phyloP scores from a whole-genome alignment of 805 yeast genomes.

The Myxozyma neglecta region DNA sequence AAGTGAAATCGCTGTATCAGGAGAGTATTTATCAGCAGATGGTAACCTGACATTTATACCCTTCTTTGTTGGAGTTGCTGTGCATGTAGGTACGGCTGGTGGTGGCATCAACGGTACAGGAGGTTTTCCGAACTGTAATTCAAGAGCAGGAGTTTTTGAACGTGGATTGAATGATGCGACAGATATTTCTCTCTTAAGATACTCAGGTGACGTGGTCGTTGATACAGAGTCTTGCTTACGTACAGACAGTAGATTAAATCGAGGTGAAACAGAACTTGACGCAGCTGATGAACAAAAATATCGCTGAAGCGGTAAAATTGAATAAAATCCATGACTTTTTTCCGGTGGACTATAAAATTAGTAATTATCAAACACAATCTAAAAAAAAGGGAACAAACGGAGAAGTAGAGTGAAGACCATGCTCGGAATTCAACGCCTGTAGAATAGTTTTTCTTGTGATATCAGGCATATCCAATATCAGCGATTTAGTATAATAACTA shows the following conservation, averaged over 20 bases:
- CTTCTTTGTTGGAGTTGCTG: background rate
- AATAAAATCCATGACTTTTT: background rate
- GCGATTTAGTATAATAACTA: background rate
- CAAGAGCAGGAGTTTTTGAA: background rate
- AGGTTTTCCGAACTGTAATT: background rate
- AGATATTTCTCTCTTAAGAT: too few relatives aligned
- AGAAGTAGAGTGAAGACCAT: constrained; percentile 2
- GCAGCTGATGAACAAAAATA: background rate
- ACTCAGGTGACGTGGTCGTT: too few relatives aligned
- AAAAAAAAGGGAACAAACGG: constrained; percentile 1
- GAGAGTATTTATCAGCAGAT: background rate
- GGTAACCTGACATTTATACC: background rate
- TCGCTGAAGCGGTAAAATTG: background rate
- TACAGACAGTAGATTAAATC: background rate
- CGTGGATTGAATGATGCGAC: too few relatives aligned
- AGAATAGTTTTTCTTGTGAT: background rate
- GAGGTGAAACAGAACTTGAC: background rate
- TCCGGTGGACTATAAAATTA: background rate
- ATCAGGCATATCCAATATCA: background rate
- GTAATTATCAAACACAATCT: background rate
- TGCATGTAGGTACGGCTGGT: background rate
- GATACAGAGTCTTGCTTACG: too few relatives aligned
- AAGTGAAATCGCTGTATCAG: background rate
- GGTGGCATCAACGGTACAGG: background rate
- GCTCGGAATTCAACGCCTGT: constrained; percentile 10